Base-by-base conservation (phyloP, 192 early-diverging fungal species). In the Cetraspora pellucida region DNA sequence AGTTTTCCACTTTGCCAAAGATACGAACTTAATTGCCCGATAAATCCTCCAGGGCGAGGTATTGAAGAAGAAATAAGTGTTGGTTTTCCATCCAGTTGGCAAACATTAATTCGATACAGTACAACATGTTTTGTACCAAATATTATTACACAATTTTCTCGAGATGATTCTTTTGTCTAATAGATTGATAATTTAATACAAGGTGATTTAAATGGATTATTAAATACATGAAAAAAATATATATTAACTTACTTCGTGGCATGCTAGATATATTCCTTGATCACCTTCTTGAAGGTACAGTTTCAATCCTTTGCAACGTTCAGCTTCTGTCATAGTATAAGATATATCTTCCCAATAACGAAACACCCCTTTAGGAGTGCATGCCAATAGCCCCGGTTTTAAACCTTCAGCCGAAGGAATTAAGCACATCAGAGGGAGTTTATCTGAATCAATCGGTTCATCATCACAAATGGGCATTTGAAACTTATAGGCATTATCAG, bases 321-420 rank as follows among this genome's bases (percentile, higher is more conserved):
- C 44, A 17, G 27, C 23, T 17, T 66, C 63, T 17, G 30, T 21
- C 16, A 57, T 44, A 8, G 54, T 23, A 19, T 55, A n/a, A 19
- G 70, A 64, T 52, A 78, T 43, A 44, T 72, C 70, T 25, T 63
- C 45, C 77, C 77, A 78, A 30, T 78, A 78, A 7, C 77, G 70
- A 64, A 78, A 37, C 55, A 74, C 59, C 11, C 77, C 77, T 43
- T 63, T 66, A 10, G 47, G 58, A 4, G 77, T 59, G 44, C 54
- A 78, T n/a, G 46, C 77, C 23, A 78, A 13, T 52, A 78, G 44
- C 3, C 77, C 77, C 14, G 58, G 54, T 47, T 43, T 57, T 44
- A 16, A 10, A 21, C 23, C 2, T 52, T 74, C 25, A 50, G 17
- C n/a, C 23, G 71, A 52, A 13, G 77, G 71, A 21, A 78, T 67